phyloP scores from a whole-genome alignment of 306 rosid species.

The Morella rubra region DNA sequence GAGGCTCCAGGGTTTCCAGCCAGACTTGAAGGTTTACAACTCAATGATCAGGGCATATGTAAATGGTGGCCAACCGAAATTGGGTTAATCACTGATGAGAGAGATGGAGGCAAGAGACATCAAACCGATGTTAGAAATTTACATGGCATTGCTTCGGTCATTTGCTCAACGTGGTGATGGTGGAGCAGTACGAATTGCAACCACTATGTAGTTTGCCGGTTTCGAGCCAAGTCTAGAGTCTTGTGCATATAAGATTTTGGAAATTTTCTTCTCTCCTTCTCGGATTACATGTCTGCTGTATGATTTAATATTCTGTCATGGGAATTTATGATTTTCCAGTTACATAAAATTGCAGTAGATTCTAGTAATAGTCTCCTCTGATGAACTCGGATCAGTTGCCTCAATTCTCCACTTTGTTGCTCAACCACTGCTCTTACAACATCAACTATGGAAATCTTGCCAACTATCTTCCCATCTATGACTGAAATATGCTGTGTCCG shows the following conservation, averaged over 20 bases:
- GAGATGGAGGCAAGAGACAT: conserved; percentile 66
- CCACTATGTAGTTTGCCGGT: conserved; percentile 63
- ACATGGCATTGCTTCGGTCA: conserved; percentile 60
- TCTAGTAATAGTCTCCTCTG: conserved; percentile 65
- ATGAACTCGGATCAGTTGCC: conserved; percentile 63
- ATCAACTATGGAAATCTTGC: conserved; percentile 86
- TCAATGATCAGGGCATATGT: conserved; percentile 72
- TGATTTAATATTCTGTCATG: background rate
- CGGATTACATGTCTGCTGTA: background rate
- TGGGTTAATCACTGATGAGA: conserved; percentile 50
- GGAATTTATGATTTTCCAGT: background rate
- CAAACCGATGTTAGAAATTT: conserved; percentile 58
- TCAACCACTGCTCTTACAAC: conserved; percentile 78
- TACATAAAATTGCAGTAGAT: background rate
- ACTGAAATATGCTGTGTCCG: conserved; percentile 78
- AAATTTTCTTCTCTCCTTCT: background rate
- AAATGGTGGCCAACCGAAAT: conserved; percentile 56
- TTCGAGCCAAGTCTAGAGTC: conserved; percentile 49
- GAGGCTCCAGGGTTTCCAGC: conserved; percentile 65
- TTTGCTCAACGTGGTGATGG: conserved; percentile 50
- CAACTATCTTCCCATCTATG: conserved; percentile 79
- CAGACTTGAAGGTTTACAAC: conserved; percentile 54
- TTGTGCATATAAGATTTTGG: conserved; percentile 24
- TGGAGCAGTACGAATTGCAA: conserved; percentile 51
- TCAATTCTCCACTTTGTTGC: conserved; percentile 80